Evolutionary conservation across 345 rosid genomes (phyloP).

Genomic region (Salix dunnii): DNA sequence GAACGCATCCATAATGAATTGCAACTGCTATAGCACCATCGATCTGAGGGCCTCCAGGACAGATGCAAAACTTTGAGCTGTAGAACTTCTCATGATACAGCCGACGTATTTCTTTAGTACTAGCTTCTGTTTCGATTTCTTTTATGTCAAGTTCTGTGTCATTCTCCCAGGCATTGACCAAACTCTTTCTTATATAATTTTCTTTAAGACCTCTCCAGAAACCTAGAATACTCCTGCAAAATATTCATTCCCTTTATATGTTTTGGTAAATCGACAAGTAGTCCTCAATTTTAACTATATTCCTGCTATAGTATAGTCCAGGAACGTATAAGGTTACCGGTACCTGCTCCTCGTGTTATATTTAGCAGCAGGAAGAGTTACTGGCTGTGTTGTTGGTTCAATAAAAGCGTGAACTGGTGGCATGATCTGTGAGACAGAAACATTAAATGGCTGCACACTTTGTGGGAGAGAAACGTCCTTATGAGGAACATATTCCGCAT

Average conservation of each 20-base stretch:
- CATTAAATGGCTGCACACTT: background rate
- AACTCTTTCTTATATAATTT: background rate
- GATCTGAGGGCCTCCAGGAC: no score
- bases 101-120: no score
- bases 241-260: no score
- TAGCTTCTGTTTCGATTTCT: background rate
- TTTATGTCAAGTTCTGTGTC: background rate
- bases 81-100: no score
- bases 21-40: no score
- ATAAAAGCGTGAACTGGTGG: slow-evolving; percentile 9
- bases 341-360: slow-evolving; percentile 16
- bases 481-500: slow-evolving; percentile 14
- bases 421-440: slow-evolving; percentile 17
- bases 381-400: slow-evolving; percentile 6
- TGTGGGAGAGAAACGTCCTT: slow-evolving; percentile 30
- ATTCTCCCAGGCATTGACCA: background rate
- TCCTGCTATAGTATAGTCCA: background rate
- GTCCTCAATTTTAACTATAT: background rate
- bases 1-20: no score
- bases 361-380: slow-evolving; percentile 5
- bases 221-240: background rate
- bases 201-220: background rate
- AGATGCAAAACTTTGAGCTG: no score
- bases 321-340: background rate
- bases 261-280: no score